These are phyloP conservation scores for Hyaloraphidium curvatum DNA, from an alignment of 192 early-diverging fungal species.

Conservation along the genomic window DNA sequence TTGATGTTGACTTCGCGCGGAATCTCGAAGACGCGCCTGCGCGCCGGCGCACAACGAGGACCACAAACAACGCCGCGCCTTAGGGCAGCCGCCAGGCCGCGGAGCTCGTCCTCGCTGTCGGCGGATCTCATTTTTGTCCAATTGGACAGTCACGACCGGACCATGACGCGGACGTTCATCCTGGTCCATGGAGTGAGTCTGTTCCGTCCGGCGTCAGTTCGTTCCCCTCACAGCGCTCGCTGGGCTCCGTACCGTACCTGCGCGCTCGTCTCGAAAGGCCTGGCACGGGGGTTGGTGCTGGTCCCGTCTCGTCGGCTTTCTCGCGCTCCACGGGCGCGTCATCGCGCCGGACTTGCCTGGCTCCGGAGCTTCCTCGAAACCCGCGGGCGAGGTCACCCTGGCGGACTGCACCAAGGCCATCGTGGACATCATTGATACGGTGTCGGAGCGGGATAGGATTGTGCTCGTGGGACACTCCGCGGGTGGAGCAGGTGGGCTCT, in stretches of 20 bases:
- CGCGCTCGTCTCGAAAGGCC: not conserved
- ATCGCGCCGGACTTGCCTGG: constrained; percentile 1
- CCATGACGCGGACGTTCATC: not conserved
- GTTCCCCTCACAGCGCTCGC: not conserved
- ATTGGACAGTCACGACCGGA: too few species aligned
- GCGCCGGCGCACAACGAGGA: too few species aligned
- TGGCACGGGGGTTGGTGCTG: constrained; percentile 4
- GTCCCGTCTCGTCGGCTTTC: not conserved
- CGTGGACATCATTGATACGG: not conserved
- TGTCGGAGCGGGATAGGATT: not conserved
- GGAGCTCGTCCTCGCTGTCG: too few species aligned
- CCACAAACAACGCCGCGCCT: too few species aligned
- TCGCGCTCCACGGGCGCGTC: not conserved
- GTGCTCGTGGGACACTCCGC: not conserved
- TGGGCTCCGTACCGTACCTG: not conserved
- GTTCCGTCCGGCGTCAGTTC: not conserved
- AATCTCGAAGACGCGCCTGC: too few species aligned
- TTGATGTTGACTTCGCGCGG: too few species aligned
- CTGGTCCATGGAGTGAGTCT: not conserved
- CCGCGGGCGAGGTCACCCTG: not conserved
- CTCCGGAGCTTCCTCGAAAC: not conserved
- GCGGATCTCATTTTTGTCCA: too few species aligned
- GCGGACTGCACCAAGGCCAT: not conserved
- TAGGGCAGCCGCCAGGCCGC: too few species aligned
- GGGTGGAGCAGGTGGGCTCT: not conserved